Evolutionary conservation across 75 land plant genomes (phyloP), one percentile per base, ranked within the genome.

Genomic region (Cryptomeria japonica): DNA sequence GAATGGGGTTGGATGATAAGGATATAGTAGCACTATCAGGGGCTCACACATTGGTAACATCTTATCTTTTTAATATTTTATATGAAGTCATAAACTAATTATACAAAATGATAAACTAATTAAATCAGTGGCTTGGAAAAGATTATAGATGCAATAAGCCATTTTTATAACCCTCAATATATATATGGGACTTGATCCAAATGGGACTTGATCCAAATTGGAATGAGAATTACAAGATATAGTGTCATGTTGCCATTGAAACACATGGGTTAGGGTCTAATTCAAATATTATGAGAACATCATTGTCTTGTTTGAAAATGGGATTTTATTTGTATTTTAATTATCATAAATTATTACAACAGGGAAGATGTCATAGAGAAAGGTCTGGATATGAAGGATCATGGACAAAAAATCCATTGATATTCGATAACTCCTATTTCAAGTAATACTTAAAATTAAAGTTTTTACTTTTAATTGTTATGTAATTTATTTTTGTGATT

Each of bases 1-100:
- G 86, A 11, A 91, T 90, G 92, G 92, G 92, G 39, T 82, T 91
- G 56, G 86, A 85, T 53, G 92, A 92, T 34, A 86, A 92, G 85
- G 90, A 91, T n/a, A 88, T 92, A 41, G 93, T 92, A n/a, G 92
- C 93, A 36, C 86, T 92, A 10, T 92, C 93, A 36, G 93, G 93
- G 76, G 93, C 87, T 16, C 93, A 92, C 85, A 92, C 93, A 18
- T 53, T 92, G 87, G 93, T 92, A 13, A 75, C 8, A 11, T 12
- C 14, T 75, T 2, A 0, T 75, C 15, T 14, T 64, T 64, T 64
- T 7, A n/a, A 64, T 64, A 28, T 25, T 64, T 28, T 64, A 51
- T 13, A 51, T 51, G 1, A 10, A 25, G 22, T n/a, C n/a, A n/a
- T n/a, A n/a, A n/a, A n/a, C n/a, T n/a, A n/a, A n/a, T n/a, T n/a